Conservation (phyloP, 352 stramenopile species). For the Albugo candida region DNA sequence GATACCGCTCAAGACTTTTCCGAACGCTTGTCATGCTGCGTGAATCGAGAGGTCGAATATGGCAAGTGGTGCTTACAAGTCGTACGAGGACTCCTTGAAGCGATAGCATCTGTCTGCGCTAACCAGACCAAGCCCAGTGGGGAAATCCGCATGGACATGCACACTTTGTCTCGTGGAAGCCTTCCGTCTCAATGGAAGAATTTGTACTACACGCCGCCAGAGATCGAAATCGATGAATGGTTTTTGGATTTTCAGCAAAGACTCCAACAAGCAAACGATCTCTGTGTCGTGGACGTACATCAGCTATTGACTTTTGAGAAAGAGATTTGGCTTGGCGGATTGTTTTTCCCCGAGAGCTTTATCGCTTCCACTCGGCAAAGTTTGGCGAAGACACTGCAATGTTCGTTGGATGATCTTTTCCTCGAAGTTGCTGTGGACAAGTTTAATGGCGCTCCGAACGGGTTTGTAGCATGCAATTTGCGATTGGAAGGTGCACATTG, state of each 20-base stretch:
- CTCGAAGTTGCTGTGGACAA: constrained; percentile 48
- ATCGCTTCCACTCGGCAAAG: constrained; percentile 83
- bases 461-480: constrained; percentile 20
- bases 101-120: constrained; percentile 50
- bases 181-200: constrained; percentile 34
- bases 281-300: constrained; percentile 19
- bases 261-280: constrained; percentile 32
- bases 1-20: constrained; percentile 36
- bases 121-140: constrained; percentile 80
- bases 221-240: constrained; percentile 61
- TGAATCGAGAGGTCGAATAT: constrained; percentile 75
- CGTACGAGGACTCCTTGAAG: constrained; percentile 47
- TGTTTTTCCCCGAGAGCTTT: constrained; percentile 87
- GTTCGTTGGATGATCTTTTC: constrained; percentile 76
- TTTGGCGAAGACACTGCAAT: constrained; percentile 51
- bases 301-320: constrained; percentile 15
- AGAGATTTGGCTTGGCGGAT: constrained; percentile 79
- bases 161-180: constrained; percentile 44
- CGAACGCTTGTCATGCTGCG: constrained; percentile 83
- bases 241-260: constrained; percentile 63
- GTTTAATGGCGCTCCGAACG: neutral
- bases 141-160: constrained; percentile 65
- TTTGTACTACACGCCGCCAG: constrained; percentile 32
- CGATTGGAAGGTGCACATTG: constrained; percentile 71
- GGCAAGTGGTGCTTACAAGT: constrained; percentile 37